Conservation (phyloP, 1,139 yeast species). For the Trichomonascaceae sp. region DNA sequence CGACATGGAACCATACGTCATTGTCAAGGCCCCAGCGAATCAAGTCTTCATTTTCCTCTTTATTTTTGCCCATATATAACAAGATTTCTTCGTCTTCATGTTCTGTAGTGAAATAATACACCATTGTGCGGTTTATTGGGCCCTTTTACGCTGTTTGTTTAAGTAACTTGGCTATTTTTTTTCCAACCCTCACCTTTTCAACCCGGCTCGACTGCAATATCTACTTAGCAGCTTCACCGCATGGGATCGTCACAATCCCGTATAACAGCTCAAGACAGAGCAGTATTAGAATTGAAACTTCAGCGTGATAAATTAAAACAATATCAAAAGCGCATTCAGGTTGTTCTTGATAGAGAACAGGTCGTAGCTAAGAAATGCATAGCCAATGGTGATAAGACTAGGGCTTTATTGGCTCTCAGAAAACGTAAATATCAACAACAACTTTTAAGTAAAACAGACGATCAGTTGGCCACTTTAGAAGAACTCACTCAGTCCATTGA, state of each 20-base stretch:
- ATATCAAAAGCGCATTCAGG: constrained; percentile 58
- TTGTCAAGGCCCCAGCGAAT: constrained; percentile 64
- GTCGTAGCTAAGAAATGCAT: constrained; percentile 55
- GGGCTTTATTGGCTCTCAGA: constrained; percentile 67
- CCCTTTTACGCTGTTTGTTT: no score
- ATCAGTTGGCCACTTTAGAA: constrained; percentile 74
- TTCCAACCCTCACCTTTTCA: neutral
- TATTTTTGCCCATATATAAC: constrained; percentile 71
- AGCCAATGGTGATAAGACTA: constrained; percentile 44
- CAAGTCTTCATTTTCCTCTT: constrained; percentile 67
- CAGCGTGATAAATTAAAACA: constrained; percentile 81
- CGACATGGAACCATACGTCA: constrained; percentile 83
- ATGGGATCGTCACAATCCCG: constrained; percentile 40
- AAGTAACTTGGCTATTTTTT: neutral
- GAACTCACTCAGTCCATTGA: constrained; percentile 52
- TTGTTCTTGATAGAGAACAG: constrained; percentile 52
- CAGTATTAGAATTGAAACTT: constrained; percentile 75
- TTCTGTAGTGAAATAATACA: constrained; percentile 48
- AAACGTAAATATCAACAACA: constrained; percentile 78
- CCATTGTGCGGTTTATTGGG: constrained; percentile 38
- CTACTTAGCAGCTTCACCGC: neutral
- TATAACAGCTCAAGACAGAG: constrained; percentile 78
- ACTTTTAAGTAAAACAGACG: constrained; percentile 60
- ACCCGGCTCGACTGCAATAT: neutral
- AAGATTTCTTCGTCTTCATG: constrained; percentile 30